phyloP scores from a whole-genome alignment of 2,329 filamentous ascomycete genomes.

The Botrytis galanthina region DNA sequence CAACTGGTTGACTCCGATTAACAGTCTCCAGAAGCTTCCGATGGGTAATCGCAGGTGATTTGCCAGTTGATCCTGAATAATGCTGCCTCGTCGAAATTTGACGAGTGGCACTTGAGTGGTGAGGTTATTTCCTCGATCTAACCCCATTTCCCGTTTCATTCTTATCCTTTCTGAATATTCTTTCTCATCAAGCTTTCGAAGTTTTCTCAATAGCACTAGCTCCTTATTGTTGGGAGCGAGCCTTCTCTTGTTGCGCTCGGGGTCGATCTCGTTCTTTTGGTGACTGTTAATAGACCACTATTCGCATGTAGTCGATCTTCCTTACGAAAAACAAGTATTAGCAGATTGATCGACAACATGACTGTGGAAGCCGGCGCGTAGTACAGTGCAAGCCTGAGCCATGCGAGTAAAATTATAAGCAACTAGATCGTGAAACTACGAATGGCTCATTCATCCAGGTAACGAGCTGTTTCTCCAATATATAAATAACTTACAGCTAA shows the following conservation, averaged over 20 bases:
- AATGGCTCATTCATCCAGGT: rapidly evolving
- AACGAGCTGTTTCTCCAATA: rapidly evolving
- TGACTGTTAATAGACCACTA: not conserved
- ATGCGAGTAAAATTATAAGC: not conserved
- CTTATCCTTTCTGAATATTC: not conserved
- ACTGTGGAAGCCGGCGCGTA: not conserved
- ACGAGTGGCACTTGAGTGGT: not conserved
- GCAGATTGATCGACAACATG: not conserved
- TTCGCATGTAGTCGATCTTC: not conserved
- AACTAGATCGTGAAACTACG: not conserved
- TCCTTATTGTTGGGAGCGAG: not conserved
- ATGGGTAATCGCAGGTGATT: too few species aligned
- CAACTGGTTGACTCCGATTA: not conserved
- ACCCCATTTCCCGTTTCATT: not conserved
- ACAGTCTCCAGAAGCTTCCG: not conserved
- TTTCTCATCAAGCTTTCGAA: not conserved
- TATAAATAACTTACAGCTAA: not conserved
- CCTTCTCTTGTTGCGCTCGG: not conserved
- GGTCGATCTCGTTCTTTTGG: not conserved
- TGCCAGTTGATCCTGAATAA: not conserved
- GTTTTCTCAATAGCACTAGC: not conserved
- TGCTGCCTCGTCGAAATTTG: not conserved
- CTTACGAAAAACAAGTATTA: not conserved
- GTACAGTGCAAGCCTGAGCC: not conserved
- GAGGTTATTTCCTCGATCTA: not conserved